A percentile compares a stretch with the other conserved stretches of the same genome.
phyloP scores from a whole-genome alignment of 2,329 filamentous ascomycete species.

The Orbilia blumenaviensis region DNA sequence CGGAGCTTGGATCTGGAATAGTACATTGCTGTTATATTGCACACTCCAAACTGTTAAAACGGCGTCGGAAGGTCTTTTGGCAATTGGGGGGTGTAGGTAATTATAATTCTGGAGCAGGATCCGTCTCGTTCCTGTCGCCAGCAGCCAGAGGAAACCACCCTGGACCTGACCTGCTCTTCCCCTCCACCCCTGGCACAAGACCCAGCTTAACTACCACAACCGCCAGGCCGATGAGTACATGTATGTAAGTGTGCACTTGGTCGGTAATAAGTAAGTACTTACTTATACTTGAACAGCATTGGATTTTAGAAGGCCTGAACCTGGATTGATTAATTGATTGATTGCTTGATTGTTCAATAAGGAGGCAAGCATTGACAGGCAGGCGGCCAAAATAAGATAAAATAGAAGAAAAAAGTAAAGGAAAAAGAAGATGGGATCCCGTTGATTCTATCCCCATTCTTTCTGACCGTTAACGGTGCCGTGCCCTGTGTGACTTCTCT shows the following conservation, averaged over 20 bases:
- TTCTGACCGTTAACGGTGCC: slow-evolving; percentile 9
- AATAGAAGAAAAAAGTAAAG: background rate
- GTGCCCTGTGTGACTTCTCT: slow-evolving; percentile 8
- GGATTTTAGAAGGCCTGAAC: background rate
- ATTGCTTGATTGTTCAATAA: too few relatives aligned
- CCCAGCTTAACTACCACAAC: background rate
- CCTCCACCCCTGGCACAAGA: background rate
- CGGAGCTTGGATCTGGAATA: background rate
- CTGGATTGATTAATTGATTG: background rate
- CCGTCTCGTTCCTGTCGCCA: slow-evolving; percentile 18
- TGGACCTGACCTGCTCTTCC: background rate
- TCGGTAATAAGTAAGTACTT: too few relatives aligned
- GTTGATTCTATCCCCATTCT: background rate
- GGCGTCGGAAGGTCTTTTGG: background rate
- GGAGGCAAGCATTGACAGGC: background rate
- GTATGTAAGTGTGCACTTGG: background rate
- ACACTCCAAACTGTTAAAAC: background rate
- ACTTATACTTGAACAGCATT: too few relatives aligned
- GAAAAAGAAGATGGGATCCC: background rate
- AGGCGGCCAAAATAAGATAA: too few relatives aligned
- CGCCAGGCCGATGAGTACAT: background rate
- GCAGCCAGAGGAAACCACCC: background rate
- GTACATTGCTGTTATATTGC: background rate
- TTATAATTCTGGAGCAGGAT: slow-evolving; percentile 7
- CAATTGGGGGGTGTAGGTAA: too few relatives aligned